phyloP scores from a whole-genome alignment of 2,329 filamentous ascomycete genomes.

The Hymenoscyphus linearis region DNA sequence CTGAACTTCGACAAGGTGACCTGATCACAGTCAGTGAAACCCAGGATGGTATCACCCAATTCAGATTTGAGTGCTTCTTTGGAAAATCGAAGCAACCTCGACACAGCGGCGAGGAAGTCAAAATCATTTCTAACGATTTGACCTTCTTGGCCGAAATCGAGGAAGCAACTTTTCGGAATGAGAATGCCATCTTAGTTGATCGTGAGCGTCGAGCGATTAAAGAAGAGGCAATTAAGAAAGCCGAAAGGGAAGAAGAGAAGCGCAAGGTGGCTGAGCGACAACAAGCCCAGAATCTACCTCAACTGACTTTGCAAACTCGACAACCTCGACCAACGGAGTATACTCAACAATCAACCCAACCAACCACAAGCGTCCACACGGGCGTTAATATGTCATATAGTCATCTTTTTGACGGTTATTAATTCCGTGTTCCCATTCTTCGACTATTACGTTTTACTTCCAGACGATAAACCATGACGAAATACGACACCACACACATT shows the following conservation, averaged over 20 bases:
- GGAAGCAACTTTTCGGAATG: conserved; percentile 19
- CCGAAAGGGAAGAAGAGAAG: neutral
- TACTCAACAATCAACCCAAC: neutral
- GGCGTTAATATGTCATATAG: neutral
- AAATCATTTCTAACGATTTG: conserved; percentile 16
- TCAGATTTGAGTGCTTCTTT: conserved; percentile 31
- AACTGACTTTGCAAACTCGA: too few species aligned
- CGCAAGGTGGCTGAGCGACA: neutral
- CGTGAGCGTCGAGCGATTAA: conserved; percentile 12
- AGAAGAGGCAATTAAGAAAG: conserved; percentile 9
- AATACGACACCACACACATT: neutral
- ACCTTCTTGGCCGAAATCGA: conserved; percentile 24
- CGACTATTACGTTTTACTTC: neutral
- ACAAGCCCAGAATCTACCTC: neutral
- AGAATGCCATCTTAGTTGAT: conserved; percentile 17
- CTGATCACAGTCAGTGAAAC: conserved; percentile 56
- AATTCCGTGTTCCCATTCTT: neutral
- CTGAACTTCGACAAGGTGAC: conserved; percentile 72
- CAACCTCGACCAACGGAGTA: neutral
- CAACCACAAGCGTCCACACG: neutral
- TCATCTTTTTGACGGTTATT: neutral
- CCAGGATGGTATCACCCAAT: conserved; percentile 25
- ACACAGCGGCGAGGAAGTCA: conserved; percentile 17
- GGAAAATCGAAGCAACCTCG: conserved; percentile 24
- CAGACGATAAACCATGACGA: neutral